A percentile compares a stretch with the other conserved stretches of the same genome.
Conservation (phyloP, 257 asterid genomes). For the Fraxinus quadrangulata region DNA sequence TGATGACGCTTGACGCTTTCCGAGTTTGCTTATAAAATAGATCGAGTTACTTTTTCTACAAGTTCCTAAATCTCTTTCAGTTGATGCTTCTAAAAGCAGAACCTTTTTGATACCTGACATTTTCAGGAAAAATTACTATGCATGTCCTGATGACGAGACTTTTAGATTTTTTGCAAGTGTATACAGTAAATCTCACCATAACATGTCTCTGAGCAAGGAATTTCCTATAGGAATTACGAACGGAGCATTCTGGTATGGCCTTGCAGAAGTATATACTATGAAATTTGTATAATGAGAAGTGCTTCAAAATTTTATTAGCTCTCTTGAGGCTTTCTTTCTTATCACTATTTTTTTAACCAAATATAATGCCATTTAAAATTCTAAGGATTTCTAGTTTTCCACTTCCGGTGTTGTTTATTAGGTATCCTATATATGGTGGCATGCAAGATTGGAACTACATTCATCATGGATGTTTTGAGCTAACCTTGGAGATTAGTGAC, state of each 20-base stretch:
- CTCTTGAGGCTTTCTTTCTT: slow-evolving; percentile 27
- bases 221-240: slow-evolving; percentile 90
- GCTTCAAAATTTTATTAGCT: slow-evolving; percentile 1
- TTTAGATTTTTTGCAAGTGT: slow-evolving; percentile 72
- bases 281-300: slow-evolving; percentile 8
- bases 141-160: slow-evolving; percentile 86
- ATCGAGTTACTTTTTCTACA: not conserved
- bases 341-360: not conserved
- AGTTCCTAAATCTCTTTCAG: slow-evolving; percentile 12
- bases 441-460: slow-evolving; percentile 99
- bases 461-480: slow-evolving; percentile 73
- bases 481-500: slow-evolving; percentile 93
- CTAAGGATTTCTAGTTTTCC: not conserved
- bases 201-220: slow-evolving; percentile 90
- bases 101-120: not conserved
- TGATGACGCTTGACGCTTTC: slow-evolving; percentile 20
- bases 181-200: slow-evolving; percentile 81
- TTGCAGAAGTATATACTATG: slow-evolving; percentile 22
- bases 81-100: not conserved
- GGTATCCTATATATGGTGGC: slow-evolving; percentile 98
- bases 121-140: slow-evolving; percentile 74
- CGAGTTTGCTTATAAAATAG: not conserved
- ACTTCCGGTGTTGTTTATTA: slow-evolving; percentile 37
- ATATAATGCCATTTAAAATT: not conserved
- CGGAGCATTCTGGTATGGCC: slow-evolving; percentile 84